Conservation (phyloP, 257 asterid species). For the Sherardia arvensis region DNA sequence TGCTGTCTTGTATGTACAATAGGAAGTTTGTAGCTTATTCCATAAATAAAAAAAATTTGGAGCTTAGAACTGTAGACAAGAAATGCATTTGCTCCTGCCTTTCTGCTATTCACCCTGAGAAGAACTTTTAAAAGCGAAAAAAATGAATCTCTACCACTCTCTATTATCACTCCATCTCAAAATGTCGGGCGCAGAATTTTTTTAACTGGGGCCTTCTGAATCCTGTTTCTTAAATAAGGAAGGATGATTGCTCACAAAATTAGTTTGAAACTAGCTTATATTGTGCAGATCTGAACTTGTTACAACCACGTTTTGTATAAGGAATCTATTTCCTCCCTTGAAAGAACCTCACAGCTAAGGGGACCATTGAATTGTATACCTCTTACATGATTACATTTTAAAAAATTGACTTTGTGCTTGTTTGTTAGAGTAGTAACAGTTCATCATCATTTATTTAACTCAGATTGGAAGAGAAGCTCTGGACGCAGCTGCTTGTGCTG, state of each 20-base stretch:
- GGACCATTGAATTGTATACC: background rate
- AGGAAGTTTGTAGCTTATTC: no score
- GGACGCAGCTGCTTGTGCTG: constrained; percentile 93
- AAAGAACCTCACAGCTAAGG: background rate
- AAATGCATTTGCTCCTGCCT: background rate
- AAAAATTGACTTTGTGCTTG: background rate
- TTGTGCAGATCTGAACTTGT: background rate
- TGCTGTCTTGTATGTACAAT: background rate
- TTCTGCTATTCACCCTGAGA: background rate
- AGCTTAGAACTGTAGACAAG: background rate
- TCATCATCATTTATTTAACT: constrained; percentile 2
- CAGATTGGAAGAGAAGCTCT: constrained; percentile 93
- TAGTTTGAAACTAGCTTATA: background rate
- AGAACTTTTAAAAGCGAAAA: background rate
- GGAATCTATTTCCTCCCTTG: background rate
- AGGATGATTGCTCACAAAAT: background rate
- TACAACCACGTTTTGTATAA: background rate
- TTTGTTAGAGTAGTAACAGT: background rate
- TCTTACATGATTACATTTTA: background rate
- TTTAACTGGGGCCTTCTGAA: background rate
- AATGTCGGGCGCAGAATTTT: background rate
- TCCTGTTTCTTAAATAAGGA: background rate
- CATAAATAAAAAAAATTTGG: background rate
- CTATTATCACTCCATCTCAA: background rate
- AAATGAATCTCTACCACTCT: constrained; percentile 9